Conservation (phyloP, 2,329 filamentous ascomycete genomes). For the Sporothrix schenckii region DNA sequence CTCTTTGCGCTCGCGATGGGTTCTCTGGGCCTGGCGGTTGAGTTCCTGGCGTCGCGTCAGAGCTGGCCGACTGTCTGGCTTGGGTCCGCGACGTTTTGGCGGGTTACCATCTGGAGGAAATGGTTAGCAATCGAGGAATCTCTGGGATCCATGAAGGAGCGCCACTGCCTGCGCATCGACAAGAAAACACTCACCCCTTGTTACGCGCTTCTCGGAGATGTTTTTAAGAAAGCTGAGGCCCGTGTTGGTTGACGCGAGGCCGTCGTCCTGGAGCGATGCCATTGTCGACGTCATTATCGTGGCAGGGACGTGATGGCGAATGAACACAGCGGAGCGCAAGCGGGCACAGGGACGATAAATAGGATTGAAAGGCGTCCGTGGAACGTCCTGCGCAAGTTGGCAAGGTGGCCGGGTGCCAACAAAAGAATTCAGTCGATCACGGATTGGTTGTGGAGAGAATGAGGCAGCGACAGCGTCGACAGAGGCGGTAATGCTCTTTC, state of each 20-base stretch:
- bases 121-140: not conserved
- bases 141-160: not conserved
- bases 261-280: constrained; percentile 49
- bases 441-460: not conserved
- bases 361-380: not conserved
- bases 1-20: constrained; percentile 95
- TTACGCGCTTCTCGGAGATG: constrained; percentile 72
- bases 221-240: constrained; percentile 68
- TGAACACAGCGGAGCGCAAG: not conserved
- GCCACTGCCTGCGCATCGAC: not conserved
- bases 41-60: constrained; percentile 89
- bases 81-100: constrained; percentile 87
- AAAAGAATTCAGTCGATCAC: constrained; percentile 9
- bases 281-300: constrained; percentile 52
- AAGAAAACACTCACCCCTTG: constrained; percentile 60
- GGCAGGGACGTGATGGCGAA: not conserved
- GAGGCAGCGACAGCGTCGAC: not conserved
- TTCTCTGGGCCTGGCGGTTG: constrained; percentile 91
- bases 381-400: constrained; percentile 10
- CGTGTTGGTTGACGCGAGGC: constrained; percentile 48
- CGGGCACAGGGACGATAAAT: not conserved
- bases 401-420: not conserved
- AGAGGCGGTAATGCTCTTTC: not conserved
- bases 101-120: constrained; percentile 70
- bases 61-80: constrained; percentile 94